Evolutionary conservation across 192 early-diverging fungal species (phyloP).

Genomic region (Umbelopsis sp.): DNA sequence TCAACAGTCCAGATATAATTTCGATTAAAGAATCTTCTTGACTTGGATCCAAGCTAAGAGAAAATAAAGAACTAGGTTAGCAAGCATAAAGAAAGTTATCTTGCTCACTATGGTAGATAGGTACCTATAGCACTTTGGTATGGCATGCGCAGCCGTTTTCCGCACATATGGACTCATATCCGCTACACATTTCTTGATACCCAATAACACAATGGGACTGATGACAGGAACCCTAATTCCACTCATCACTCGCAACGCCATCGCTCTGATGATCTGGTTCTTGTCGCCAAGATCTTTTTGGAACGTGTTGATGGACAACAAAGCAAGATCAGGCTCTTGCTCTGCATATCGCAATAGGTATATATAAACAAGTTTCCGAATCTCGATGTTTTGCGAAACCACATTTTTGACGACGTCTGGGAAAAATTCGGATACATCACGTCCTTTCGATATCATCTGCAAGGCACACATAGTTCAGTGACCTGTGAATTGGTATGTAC

Average conservation of each 20-base stretch:
- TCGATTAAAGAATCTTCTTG: conserved; percentile 78
- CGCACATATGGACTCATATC: conserved; percentile 94
- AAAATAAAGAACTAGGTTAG: too few relatives aligned
- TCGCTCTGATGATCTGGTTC: conserved; percentile 92
- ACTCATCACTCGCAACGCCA: conserved; percentile 95
- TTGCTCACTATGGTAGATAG: too few relatives aligned
- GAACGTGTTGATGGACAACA: conserved; percentile 97
- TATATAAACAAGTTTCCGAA: conserved; percentile 95
- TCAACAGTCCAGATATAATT: conserved; percentile 73
- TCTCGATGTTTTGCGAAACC: conserved; percentile 83
- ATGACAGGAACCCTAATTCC: conserved; percentile 93
- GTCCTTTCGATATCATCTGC: conserved; percentile 87
- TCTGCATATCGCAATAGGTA: conserved; percentile 95
- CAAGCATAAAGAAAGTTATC: too few relatives aligned
- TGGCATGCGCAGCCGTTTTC: conserved; percentile 88
- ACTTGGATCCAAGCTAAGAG: conserved; percentile 69
- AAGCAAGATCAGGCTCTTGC: conserved; percentile 93
- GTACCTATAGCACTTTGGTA: conserved; percentile 81
- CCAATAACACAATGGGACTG: conserved; percentile 87
- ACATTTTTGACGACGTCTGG: conserved; percentile 98
- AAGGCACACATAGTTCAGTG: neutral
- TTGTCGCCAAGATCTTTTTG: conserved; percentile 93
- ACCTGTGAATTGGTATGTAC: neutral
- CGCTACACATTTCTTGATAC: conserved; percentile 81
- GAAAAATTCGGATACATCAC: conserved; percentile 89